phyloP scores from a whole-genome alignment of 805 yeast species.

The Zygoascus biomembranicola region DNA sequence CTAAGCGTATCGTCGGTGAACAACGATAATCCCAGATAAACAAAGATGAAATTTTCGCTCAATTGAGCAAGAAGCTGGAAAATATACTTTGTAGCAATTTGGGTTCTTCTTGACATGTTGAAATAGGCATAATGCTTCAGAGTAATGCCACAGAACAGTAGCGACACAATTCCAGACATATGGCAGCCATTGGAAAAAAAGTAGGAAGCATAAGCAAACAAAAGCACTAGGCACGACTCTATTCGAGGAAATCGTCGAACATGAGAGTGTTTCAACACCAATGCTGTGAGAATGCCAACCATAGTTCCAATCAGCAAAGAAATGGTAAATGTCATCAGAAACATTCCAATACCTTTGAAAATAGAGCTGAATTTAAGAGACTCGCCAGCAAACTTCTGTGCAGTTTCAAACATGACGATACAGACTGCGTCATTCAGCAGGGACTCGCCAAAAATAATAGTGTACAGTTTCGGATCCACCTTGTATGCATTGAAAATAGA shows the following conservation, averaged over 20 bases:
- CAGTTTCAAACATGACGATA: conserved; percentile 97
- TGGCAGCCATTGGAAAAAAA: conserved; percentile 98
- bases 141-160: conserved; percentile 93
- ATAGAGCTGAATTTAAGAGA: conserved; percentile 47
- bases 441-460: conserved; percentile 95
- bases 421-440: conserved; percentile 94
- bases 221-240: conserved; percentile 84
- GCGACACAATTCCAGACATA: conserved; percentile 96
- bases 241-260: conserved; percentile 93
- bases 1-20: conserved; percentile 95
- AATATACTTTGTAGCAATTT: conserved; percentile 89
- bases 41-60: conserved; percentile 93
- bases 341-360: conserved; percentile 89
- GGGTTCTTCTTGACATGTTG: conserved; percentile 96
- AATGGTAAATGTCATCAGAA: conserved; percentile 86
- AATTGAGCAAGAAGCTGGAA: conserved; percentile 92
- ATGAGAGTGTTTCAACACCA: conserved; percentile 84
- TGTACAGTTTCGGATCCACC: conserved; percentile 95
- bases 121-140: conserved; percentile 94
- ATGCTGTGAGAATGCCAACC: conserved; percentile 82
- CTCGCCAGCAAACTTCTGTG: conserved; percentile 91
- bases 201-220: conserved; percentile 92
- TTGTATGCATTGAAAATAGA: conserved; percentile 96
- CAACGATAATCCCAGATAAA: conserved; percentile 85
- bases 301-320: conserved; percentile 83